Base-by-base conservation (phyloP, 805 yeast genomes). In the Wickerhamiella azymoides region DNA sequence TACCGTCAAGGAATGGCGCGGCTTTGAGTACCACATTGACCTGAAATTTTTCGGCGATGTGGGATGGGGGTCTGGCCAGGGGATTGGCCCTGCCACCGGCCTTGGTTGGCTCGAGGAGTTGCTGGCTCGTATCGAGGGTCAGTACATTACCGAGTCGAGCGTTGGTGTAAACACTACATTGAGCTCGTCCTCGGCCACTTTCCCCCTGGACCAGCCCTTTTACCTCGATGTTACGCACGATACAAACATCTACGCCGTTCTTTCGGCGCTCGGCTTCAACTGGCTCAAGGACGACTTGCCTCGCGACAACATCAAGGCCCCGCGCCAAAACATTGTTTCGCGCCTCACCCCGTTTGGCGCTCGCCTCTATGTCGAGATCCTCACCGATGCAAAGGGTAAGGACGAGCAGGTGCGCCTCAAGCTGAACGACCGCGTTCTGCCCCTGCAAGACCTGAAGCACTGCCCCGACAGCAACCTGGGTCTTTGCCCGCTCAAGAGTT, bases 141-240 rank as follows among this genome's bases (percentile, higher is more conserved):
- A 73, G 36, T 66, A 75, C 6, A 64, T 77, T 50, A 62, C 68
- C n/a, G 66, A 72, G 48, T 25, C 16, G 10, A 61, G 66, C 49
- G 69, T 71, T 45, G 72, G 73, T 32, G 71, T 70, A 49, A 79
- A 74, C 53, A 61, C 67, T 10, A 69, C 73, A 5, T 52, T 62
- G 9, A 60, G 59, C 44, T 28, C 47, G 41, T 41, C 45, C 47
- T 50, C 54, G 11, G 56, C 42, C 17, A 54, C 59, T 10, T 65
- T 67, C 57, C 72, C 72, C 17, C 51, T 61, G 19, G 70, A 65
- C 49, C 73, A 60, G 57, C 70, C 72, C 46, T 66, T 81, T 40
- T 79, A 79, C 68, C 67, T 81, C 52, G 80, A 77, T 52, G 79
- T 83, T 65, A 69, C 84, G 13, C 94, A 84, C 57, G 94, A 84